Percentiles rank a stretch among this genome's conserved stretches.
phyloP scores from a whole-genome alignment of 2,329 filamentous ascomycete genomes.

The Penicillium palitans region DNA sequence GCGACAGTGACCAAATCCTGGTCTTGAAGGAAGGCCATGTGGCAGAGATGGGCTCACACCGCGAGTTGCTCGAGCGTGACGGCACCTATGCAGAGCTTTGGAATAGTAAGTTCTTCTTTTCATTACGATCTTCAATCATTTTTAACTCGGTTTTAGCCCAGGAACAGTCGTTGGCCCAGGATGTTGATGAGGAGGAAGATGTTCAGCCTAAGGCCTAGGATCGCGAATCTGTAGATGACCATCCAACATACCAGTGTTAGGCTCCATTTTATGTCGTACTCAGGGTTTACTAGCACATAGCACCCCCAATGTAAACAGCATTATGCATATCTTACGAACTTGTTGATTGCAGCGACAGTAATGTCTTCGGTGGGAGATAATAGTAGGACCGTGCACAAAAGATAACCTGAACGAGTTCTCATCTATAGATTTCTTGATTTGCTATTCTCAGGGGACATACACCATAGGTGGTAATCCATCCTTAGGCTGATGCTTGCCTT shows the following conservation, averaged over 20 bases:
- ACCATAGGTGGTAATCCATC: not conserved
- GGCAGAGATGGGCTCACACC: conserved; percentile 86
- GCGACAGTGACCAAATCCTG: conserved; percentile 89
- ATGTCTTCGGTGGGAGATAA: not conserved
- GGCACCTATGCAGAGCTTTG: conserved; percentile 85
- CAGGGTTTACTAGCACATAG: not conserved
- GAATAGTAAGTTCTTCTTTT: conserved; percentile 66
- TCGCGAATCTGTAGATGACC: not conserved
- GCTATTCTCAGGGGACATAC: not conserved
- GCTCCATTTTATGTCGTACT: conserved; percentile 16
- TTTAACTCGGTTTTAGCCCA: conserved; percentile 51
- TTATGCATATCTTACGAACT: too few species aligned
- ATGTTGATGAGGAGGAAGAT: conserved; percentile 23
- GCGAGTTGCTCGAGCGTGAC: conserved; percentile 70
- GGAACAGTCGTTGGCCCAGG: conserved; percentile 55
- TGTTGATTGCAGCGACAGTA: not conserved
- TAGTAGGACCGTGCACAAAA: not conserved
- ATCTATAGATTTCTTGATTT: not conserved
- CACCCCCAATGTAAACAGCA: too few species aligned
- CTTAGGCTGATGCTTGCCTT: not conserved
- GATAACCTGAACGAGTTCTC: too few species aligned
- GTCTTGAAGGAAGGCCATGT: conserved; percentile 81
- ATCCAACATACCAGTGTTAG: conserved; percentile 22
- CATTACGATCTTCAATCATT: not conserved
- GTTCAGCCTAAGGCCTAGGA: not conserved